These are phyloP conservation scores for Maudiozyma bulderi DNA, from an alignment of 805 yeast genomes.

Conservation along the genomic window DNA sequence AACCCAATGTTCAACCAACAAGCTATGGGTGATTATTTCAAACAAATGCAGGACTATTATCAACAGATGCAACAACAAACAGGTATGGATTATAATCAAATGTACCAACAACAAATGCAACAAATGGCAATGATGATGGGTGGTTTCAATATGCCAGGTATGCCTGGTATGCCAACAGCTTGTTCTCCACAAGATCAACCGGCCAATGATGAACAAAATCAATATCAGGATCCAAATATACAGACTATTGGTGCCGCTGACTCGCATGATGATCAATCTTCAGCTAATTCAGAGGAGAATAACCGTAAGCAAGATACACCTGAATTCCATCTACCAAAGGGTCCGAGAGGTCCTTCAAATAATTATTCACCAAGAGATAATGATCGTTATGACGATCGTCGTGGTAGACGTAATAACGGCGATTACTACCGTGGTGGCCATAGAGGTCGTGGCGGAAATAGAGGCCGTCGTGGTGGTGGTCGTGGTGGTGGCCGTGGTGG, in stretches of 20 bases:
- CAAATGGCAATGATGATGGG: constrained; percentile 24
- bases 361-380: constrained; percentile 38
- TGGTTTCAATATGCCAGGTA: constrained; percentile 13
- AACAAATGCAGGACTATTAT: constrained; percentile 47
- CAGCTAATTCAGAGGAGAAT: neutral
- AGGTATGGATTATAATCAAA: constrained; percentile 28
- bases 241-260: constrained; percentile 25
- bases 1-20: constrained; percentile 36
- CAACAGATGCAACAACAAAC: constrained; percentile 30
- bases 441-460: constrained; percentile 29
- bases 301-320: constrained; percentile 5
- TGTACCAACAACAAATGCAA: constrained; percentile 31
- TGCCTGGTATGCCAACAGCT: neutral
- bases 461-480: constrained; percentile 26
- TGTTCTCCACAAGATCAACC: constrained; percentile 6
- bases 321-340: constrained; percentile 39
- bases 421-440: constrained; percentile 29
- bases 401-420: constrained; percentile 31
- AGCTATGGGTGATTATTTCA: constrained; percentile 56
- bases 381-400: constrained; percentile 28
- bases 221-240: constrained; percentile 13
- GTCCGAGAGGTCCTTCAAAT: constrained; percentile 35
- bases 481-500: constrained; percentile 18
- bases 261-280: neutral
- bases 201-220: constrained; percentile 12